Evolutionary conservation across 495 filamentous ascomycete genomes (phyloP).

Genomic region (Xylaria intraflava): DNA sequence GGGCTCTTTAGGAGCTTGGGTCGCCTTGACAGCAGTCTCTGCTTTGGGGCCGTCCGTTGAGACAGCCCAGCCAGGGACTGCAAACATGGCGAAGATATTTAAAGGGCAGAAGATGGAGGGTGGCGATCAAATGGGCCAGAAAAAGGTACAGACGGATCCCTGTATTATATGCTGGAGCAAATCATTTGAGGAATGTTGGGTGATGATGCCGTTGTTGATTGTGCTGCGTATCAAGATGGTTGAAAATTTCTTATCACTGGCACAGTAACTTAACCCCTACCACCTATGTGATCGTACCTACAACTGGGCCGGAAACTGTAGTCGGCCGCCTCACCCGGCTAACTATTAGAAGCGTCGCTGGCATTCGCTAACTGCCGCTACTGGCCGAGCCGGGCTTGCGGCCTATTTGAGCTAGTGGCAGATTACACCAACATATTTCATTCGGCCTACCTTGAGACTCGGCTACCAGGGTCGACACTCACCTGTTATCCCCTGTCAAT

Average conservation of each 20-base stretch:
- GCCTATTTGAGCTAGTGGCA: too few relatives aligned
- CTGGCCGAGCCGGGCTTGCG: too few relatives aligned
- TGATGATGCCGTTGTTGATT: neutral
- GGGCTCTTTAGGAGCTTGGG: slow-evolving; percentile 22
- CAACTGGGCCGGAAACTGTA: too few relatives aligned
- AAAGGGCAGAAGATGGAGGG: neutral
- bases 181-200: neutral
- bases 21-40: slow-evolving; percentile 46
- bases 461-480: too few relatives aligned
- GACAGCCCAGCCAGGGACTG: slow-evolving; percentile 85
- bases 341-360: too few relatives aligned
- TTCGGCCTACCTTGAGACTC: too few relatives aligned
- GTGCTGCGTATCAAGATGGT: neutral
- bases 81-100: slow-evolving; percentile 62
- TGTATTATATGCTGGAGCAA: neutral
- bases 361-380: too few relatives aligned
- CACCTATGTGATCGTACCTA: too few relatives aligned
- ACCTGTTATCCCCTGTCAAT: too few relatives aligned
- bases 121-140: neutral
- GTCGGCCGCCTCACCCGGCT: too few relatives aligned
- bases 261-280: too few relatives aligned
- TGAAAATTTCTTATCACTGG: neutral
- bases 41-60: slow-evolving; percentile 60
- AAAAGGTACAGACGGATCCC: neutral
- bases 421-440: too few relatives aligned